A percentile compares a stretch with the other conserved stretches of the same genome.
phyloP scores from a whole-genome alignment of 1,284 basidiomycete species.

The Stygiomarasmius scandens region DNA sequence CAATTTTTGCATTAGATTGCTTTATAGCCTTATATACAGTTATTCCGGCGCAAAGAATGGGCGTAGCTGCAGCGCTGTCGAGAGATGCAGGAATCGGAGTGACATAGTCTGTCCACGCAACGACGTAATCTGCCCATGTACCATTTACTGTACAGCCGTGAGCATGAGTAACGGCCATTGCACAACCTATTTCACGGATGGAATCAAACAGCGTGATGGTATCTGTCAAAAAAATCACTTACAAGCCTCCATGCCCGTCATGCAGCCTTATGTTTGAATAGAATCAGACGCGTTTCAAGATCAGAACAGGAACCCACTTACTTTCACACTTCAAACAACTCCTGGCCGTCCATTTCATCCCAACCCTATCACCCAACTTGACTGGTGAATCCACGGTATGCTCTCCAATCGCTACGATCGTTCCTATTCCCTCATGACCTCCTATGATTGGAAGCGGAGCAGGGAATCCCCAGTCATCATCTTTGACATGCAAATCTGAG shows the following conservation, averaged over 20 bases:
- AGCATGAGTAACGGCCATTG: background rate
- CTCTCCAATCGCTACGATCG: constrained; percentile 69
- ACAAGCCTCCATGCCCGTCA: constrained; percentile 55
- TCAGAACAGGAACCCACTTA: background rate
- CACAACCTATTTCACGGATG: constrained; percentile 25
- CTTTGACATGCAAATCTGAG: constrained; percentile 59
- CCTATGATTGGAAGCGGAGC: constrained; percentile 64
- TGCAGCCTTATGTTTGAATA: constrained; percentile 48
- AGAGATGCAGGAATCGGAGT: constrained; percentile 58
- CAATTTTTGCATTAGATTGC: constrained; percentile 50
- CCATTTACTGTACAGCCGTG: constrained; percentile 67
- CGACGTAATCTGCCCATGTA: constrained; percentile 52
- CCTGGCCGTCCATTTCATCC: constrained; percentile 74
- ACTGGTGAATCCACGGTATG: constrained; percentile 48
- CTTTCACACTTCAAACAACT: constrained; percentile 48
- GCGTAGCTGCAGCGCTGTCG: constrained; percentile 61
- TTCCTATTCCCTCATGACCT: constrained; percentile 68
- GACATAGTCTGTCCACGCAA: constrained; percentile 51
- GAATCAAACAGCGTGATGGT: no score
- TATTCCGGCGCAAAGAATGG: constrained; percentile 69
- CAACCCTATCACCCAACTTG: constrained; percentile 69
- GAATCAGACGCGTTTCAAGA: constrained; percentile 51
- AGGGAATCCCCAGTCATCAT: constrained; percentile 55
- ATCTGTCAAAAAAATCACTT: no score
- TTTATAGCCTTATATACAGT: constrained; percentile 67